Evolutionary conservation across 2,329 filamentous ascomycete species (phyloP).

Genomic region (Daldinia sp.): DNA sequence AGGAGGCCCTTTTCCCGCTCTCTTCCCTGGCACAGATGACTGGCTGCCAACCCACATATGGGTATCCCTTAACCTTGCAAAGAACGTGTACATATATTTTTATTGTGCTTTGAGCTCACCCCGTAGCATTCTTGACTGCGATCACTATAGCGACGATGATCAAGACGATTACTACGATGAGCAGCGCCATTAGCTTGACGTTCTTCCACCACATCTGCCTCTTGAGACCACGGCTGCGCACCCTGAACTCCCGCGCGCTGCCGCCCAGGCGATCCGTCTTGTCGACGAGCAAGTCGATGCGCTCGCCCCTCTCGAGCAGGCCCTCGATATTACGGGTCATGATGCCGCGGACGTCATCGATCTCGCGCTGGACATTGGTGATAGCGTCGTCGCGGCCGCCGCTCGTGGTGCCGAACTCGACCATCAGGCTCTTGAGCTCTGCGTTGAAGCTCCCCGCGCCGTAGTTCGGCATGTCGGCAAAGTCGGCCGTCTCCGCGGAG

Average conservation of each 20-base stretch:
- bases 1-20: background rate
- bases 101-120: constrained; percentile 20
- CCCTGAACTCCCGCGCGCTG: constrained; percentile 88
- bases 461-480: constrained; percentile 84
- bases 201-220: constrained; percentile 99
- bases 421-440: constrained; percentile 80
- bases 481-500: constrained; percentile 75
- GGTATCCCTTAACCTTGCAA: background rate
- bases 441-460: constrained; percentile 90
- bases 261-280: constrained; percentile 95
- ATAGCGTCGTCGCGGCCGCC: constrained; percentile 84
- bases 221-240: constrained; percentile 86
- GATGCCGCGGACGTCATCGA: constrained; percentile 90
- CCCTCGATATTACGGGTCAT: constrained; percentile 97
- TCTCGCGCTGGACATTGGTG: constrained; percentile 84
- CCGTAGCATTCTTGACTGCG: constrained; percentile 61
- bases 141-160: constrained; percentile 69
- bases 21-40: background rate
- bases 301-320: constrained; percentile 88
- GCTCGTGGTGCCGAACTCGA: constrained; percentile 84
- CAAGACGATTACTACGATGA: constrained; percentile 74
- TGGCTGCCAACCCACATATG: background rate
- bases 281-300: constrained; percentile 93
- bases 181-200: constrained; percentile 88
- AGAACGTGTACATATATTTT: background rate